Conservation (phyloP, 129 eudicot species). For the Smallanthus sonchifolius region DNA sequence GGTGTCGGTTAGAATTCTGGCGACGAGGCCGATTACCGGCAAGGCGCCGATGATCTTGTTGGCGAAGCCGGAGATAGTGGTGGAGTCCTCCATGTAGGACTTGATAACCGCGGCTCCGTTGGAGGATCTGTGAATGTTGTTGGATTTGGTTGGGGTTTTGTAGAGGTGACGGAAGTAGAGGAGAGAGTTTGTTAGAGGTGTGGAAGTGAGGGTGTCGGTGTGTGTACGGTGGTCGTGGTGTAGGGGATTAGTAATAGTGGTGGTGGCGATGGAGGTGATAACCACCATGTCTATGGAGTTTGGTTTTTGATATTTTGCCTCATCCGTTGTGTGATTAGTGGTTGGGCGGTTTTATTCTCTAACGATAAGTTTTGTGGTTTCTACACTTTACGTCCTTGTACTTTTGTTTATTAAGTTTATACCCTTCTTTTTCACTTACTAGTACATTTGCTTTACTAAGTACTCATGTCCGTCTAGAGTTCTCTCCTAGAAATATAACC, state of each 20-base stretch:
- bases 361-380: constrained; percentile 6
- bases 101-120: constrained; percentile 37
- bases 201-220: constrained; percentile 35
- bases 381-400: constrained; percentile 2
- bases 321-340: constrained; percentile 21
- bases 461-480: no score
- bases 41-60: constrained; percentile 75
- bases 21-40: constrained; percentile 80
- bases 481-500: no score
- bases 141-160: constrained; percentile 30
- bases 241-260: constrained; percentile 29
- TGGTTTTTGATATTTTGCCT: constrained; percentile 24
- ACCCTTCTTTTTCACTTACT: neutral
- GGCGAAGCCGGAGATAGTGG: constrained; percentile 58
- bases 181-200: constrained; percentile 41
- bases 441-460: neutral
- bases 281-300: constrained; percentile 54
- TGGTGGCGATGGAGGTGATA: constrained; percentile 43
- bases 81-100: constrained; percentile 81
- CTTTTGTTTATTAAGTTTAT: neutral
- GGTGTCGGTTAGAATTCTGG: constrained; percentile 73
- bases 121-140: constrained; percentile 22
- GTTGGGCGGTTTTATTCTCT: constrained; percentile 15
- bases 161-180: constrained; percentile 41
- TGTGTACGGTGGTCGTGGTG: constrained; percentile 26